Evolutionary conservation across 2,329 filamentous ascomycete species (phyloP).

Genomic region (Samsoniella hepiali): DNA sequence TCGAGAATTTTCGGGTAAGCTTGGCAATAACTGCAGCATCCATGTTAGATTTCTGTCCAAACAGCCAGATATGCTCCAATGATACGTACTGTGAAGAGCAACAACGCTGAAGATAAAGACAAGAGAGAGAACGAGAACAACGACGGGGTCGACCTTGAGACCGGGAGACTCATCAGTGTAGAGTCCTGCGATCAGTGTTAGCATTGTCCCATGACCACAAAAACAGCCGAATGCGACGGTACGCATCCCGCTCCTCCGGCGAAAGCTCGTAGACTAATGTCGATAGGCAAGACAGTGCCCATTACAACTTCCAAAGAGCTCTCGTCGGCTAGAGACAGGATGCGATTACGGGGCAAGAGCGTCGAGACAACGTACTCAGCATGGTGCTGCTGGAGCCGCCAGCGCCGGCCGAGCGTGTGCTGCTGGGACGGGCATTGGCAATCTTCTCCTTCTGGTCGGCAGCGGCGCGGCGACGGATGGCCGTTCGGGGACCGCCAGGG

Average conservation of each 20-base stretch:
- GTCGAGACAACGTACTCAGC: conserved; percentile 67
- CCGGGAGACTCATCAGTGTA: conserved; percentile 99
- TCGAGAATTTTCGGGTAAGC: conserved; percentile 82
- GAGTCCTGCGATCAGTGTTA: conserved; percentile 57
- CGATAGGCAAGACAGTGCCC: neutral
- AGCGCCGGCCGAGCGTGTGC: conserved; percentile 88
- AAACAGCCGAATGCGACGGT: neutral
- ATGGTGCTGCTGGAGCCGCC: conserved; percentile 97
- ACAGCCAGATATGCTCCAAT: neutral
- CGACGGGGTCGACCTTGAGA: conserved; percentile 95
- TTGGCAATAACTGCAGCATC: conserved; percentile 78
- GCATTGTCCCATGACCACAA: conserved; percentile 9
- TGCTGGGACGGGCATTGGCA: conserved; percentile 87
- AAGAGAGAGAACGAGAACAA: conserved; percentile 91
- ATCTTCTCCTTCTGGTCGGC: conserved; percentile 97
- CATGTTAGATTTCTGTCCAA: conserved; percentile 9
- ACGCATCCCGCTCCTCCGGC: neutral
- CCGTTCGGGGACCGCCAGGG: conserved; percentile 90
- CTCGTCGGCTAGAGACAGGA: neutral
- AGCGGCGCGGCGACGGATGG: conserved; percentile 90
- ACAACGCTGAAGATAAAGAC: conserved; percentile 99
- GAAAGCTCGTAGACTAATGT: neutral
- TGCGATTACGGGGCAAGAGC: neutral
- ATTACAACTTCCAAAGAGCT: neutral
- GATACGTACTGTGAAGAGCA: conserved; percentile 82